Evolutionary conservation across 2,329 filamentous ascomycete genomes (phyloP).

Genomic region (Cladosporium phlei): DNA sequence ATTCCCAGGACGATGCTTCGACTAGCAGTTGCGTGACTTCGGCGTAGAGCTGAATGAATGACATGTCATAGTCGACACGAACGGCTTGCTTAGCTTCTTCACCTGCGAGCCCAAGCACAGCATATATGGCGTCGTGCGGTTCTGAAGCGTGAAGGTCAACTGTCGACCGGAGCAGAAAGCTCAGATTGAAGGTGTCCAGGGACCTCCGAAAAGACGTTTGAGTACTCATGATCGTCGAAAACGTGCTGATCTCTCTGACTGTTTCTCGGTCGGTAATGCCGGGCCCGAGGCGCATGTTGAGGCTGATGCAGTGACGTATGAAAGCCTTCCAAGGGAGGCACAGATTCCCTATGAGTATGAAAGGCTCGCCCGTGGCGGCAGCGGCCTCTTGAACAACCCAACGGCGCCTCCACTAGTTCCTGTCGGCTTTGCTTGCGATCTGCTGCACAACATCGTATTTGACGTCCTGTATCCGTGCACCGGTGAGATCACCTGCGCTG

Average conservation of each 20-base stretch:
- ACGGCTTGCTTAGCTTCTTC: neutral
- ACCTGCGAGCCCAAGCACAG: neutral
- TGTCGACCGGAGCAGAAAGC: neutral
- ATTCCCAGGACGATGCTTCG: neutral
- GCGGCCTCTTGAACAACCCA: neutral
- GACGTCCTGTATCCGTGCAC: constrained; percentile 10
- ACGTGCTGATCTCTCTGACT: neutral
- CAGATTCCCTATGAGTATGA: neutral
- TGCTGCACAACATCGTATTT: neutral
- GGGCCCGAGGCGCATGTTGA: neutral
- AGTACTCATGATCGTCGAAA: neutral
- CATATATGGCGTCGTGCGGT: neutral
- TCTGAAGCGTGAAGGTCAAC: neutral
- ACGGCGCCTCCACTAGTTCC: neutral
- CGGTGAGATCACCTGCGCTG: neutral
- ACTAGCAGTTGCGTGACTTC: neutral
- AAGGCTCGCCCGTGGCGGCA: neutral
- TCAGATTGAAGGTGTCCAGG: neutral
- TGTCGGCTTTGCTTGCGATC: neutral
- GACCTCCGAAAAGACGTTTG: neutral
- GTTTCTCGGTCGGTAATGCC: neutral
- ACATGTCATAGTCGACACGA: neutral
- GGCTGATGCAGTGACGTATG: neutral
- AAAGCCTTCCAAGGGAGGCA: neutral
- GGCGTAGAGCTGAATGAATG: neutral